Percentiles rank a stretch among this genome's conserved stretches.
Evolutionary conservation across 331 rosid genomes (phyloP).

Genomic region (Quercus lobata): DNA sequence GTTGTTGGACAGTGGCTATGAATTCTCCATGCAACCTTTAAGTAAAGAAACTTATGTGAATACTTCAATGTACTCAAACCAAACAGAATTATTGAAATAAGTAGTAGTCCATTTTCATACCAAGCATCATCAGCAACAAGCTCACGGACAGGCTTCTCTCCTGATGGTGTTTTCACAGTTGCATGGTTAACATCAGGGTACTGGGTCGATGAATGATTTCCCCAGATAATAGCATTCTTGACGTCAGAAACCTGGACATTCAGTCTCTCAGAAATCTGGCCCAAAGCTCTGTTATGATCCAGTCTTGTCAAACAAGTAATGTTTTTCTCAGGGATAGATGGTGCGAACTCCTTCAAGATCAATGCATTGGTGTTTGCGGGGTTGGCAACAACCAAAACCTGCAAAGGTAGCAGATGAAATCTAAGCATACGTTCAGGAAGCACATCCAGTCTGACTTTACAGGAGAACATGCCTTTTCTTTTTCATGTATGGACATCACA

Average conservation of each 20-base stretch:
- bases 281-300: constrained; percentile 96
- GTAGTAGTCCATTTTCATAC: constrained; percentile 28
- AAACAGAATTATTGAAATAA: not conserved
- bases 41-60: not conserved
- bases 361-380: constrained; percentile 98
- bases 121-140: constrained; percentile 84
- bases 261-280: constrained; percentile 92
- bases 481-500: not conserved
- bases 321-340: constrained; percentile 89
- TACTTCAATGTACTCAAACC: not conserved
- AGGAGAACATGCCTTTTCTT: not conserved
- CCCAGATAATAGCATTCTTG: constrained; percentile 88
- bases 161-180: constrained; percentile 59
- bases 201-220: constrained; percentile 89
- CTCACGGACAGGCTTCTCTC: constrained; percentile 68
- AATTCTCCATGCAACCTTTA: constrained; percentile 90
- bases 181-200: constrained; percentile 94
- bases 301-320: constrained; percentile 87
- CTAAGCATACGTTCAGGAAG: not conserved
- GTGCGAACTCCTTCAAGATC: constrained; percentile 97
- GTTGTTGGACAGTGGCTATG: constrained; percentile 87
- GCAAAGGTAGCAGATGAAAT: constrained; percentile 12
- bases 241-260: constrained; percentile 74
- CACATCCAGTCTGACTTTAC: not conserved
- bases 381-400: constrained; percentile 95